A percentile compares a stretch with the other conserved stretches of the same genome.
Conservation (phyloP, 257 asterid species). For the Euphrasia confusa region DNA sequence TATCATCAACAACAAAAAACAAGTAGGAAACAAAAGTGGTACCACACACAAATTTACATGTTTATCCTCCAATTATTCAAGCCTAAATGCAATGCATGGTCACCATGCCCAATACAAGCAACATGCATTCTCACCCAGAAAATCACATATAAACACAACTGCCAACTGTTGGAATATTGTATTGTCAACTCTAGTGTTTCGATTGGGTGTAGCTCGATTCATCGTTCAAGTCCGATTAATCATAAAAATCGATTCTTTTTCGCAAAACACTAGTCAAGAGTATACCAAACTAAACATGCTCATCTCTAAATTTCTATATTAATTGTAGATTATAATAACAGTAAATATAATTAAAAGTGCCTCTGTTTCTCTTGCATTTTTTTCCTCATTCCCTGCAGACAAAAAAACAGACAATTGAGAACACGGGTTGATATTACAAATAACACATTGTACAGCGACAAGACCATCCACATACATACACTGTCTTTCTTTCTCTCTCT, state of each 20-base stretch:
- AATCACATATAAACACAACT: neutral
- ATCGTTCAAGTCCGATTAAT: too few relatives aligned
- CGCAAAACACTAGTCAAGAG: too few relatives aligned
- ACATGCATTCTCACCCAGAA: neutral
- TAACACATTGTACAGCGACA: conserved; percentile 33
- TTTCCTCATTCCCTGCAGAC: conserved; percentile 14
- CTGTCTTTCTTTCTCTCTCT: conserved; percentile 4
- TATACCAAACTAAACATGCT: too few relatives aligned
- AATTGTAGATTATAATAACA: too few relatives aligned
- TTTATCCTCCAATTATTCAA: neutral
- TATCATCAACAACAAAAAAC: neutral
- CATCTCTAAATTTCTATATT: too few relatives aligned
- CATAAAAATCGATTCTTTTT: too few relatives aligned
- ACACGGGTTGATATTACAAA: conserved; percentile 36
- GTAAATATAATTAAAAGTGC: too few relatives aligned
- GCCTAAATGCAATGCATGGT: neutral
- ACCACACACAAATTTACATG: neutral
- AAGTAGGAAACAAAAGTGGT: neutral
- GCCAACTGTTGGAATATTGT: too few relatives aligned
- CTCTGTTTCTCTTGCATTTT: neutral
- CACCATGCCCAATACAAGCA: neutral
- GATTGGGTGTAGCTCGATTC: too few relatives aligned
- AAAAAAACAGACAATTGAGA: conserved; percentile 31
- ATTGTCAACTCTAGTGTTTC: too few relatives aligned
- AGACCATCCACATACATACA: conserved; percentile 33